phyloP scores from a whole-genome alignment of 352 stramenopile genomes.

The Pythium coloratum region DNA sequence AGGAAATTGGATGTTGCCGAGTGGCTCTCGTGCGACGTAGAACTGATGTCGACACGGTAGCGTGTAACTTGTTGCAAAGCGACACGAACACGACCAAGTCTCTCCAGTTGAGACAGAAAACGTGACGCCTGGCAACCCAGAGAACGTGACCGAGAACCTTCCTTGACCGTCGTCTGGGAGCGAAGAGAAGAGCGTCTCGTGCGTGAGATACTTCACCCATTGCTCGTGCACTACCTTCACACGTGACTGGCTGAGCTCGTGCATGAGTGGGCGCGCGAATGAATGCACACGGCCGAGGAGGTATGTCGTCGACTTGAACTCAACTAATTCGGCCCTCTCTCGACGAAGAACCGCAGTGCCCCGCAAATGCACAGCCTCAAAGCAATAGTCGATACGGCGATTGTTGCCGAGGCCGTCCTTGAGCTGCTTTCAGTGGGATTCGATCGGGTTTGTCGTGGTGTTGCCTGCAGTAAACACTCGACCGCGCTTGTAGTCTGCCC shows the following conservation, averaged over 20 bases:
- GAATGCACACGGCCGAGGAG: background rate
- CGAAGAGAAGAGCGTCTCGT: background rate
- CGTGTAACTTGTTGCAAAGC: background rate
- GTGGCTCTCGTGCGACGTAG: background rate
- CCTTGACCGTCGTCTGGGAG: background rate
- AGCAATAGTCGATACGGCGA: background rate
- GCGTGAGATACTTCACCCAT: background rate
- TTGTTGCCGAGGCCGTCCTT: background rate
- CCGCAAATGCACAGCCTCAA: background rate
- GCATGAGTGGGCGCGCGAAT: background rate
- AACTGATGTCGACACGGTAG: conserved; percentile 1
- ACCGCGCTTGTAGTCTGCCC: background rate
- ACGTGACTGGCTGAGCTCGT: background rate
- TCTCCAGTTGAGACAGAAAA: background rate
- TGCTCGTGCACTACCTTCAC: background rate
- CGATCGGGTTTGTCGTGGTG: background rate
- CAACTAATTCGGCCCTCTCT: background rate
- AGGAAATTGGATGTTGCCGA: background rate
- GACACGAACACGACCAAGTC: conserved; percentile 1
- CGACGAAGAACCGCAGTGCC: background rate
- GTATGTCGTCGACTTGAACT: background rate
- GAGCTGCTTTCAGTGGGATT: background rate
- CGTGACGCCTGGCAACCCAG: background rate
- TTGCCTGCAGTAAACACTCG: background rate
- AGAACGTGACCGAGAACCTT: background rate